Evolutionary conservation across 2,329 filamentous ascomycete genomes (phyloP).

Genomic region (Leptographium radiaticola): DNA sequence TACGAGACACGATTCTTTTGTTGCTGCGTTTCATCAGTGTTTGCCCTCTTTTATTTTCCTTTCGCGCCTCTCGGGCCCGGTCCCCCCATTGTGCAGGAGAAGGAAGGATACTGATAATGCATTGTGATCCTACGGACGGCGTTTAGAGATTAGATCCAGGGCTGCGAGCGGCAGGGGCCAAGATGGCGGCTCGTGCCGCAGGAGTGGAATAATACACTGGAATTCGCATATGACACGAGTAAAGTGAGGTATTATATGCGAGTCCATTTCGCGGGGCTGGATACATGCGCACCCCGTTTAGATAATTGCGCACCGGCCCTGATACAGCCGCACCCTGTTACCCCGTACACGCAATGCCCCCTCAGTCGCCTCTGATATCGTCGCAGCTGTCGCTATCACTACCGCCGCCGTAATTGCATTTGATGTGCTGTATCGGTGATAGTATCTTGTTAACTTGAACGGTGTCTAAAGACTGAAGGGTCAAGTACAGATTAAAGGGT

Average conservation of each 20-base stretch:
- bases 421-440: too few relatives aligned
- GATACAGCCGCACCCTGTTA: too few relatives aligned
- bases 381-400: too few relatives aligned
- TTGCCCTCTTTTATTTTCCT: neutral
- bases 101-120: neutral
- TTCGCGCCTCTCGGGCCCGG: neutral
- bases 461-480: too few relatives aligned
- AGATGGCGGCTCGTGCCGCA: neutral
- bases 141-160: constrained; percentile 3
- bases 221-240: neutral
- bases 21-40: neutral
- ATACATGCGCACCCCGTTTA: too few relatives aligned
- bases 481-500: too few relatives aligned
- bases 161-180: neutral
- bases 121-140: constrained; percentile 1
- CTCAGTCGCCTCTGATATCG: too few relatives aligned
- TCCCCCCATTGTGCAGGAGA: neutral
- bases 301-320: too few relatives aligned
- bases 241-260: neutral
- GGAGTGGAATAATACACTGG: neutral
- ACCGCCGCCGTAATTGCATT: too few relatives aligned
- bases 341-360: too few relatives aligned
- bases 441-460: too few relatives aligned
- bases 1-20: constrained; percentile 10
- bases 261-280: neutral